phyloP scores from a whole-genome alignment of 2,329 filamentous ascomycete genomes.

The Verticillium nonalfalfae region DNA sequence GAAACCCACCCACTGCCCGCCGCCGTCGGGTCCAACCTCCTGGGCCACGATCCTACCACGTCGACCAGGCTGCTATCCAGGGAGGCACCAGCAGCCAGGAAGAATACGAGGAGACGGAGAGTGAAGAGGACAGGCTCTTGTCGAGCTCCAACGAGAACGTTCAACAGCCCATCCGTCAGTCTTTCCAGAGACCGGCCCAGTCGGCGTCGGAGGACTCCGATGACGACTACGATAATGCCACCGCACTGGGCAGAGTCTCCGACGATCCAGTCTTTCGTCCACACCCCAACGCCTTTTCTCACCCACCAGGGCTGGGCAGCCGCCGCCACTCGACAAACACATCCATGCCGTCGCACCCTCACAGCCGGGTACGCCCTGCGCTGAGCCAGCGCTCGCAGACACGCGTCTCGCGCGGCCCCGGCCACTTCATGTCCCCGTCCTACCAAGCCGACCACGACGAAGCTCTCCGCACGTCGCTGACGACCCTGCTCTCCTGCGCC shows the following conservation, averaged over 20 bases:
- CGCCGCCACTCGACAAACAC: conserved; percentile 44
- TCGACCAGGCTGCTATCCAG: conserved; percentile 31
- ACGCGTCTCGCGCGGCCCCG: conserved; percentile 35
- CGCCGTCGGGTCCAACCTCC: conserved; percentile 40
- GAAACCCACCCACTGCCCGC: conserved; percentile 55
- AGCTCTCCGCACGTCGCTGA: conserved; percentile 85
- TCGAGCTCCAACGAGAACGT: conserved; percentile 54
- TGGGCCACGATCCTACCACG: conserved; percentile 25
- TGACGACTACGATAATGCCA: conserved; percentile 68
- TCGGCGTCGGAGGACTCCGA: conserved; percentile 42
- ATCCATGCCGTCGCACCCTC: conserved; percentile 39
- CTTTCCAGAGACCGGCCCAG: conserved; percentile 20
- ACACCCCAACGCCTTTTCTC: conserved; percentile 87
- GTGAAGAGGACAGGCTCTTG: conserved; percentile 68
- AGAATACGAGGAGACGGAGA: conserved; percentile 91
- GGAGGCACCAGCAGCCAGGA: conserved; percentile 72
- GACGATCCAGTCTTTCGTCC: conserved; percentile 63
- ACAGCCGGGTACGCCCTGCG: conserved; percentile 43
- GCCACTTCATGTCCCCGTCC: conserved; percentile 65
- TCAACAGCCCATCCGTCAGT: conserved; percentile 18
- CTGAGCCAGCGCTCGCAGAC: conserved; percentile 41
- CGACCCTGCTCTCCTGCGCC: conserved; percentile 89
- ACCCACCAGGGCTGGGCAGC: conserved; percentile 56
- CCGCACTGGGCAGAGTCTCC: conserved; percentile 62
- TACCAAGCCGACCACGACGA: conserved; percentile 88